Evolutionary conservation across 1,284 basidiomycete genomes (phyloP).

Genomic region (Wolfiporia cocos): DNA sequence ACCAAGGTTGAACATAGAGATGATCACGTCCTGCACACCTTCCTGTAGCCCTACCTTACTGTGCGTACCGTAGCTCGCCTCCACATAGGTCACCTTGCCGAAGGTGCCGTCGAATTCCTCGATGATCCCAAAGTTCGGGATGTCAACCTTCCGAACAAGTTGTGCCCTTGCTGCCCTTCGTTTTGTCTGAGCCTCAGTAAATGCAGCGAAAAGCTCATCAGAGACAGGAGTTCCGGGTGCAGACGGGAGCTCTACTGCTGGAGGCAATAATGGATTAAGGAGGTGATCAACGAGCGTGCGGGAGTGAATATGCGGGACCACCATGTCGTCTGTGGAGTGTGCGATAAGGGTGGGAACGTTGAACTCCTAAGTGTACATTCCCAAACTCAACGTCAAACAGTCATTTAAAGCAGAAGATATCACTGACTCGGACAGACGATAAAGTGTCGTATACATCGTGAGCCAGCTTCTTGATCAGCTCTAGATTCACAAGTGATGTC

Average conservation of each 20-base stretch:
- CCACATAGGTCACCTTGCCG: slow-evolving; percentile 51
- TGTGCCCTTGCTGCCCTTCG: slow-evolving; percentile 31
- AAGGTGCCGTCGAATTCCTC: slow-evolving; percentile 44
- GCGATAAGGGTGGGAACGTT: slow-evolving; percentile 68
- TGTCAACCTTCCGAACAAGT: slow-evolving; percentile 39
- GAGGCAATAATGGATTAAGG: slow-evolving; percentile 56
- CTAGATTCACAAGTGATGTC: slow-evolving; percentile 27
- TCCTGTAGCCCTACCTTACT: slow-evolving; percentile 62
- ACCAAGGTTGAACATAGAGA: slow-evolving; percentile 36
- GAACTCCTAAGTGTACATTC: slow-evolving; percentile 19
- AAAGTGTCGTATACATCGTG: slow-evolving; percentile 65
- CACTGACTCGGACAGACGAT: slow-evolving; percentile 47
- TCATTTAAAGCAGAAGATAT: not conserved
- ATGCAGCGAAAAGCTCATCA: slow-evolving; percentile 18
- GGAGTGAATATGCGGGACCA: slow-evolving; percentile 78
- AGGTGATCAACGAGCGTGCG: slow-evolving; percentile 67
- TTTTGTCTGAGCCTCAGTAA: slow-evolving; percentile 16
- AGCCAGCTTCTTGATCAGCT: slow-evolving; percentile 50
- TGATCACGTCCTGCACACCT: slow-evolving; percentile 67
- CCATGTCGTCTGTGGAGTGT: slow-evolving; percentile 78
- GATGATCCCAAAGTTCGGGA: slow-evolving; percentile 54
- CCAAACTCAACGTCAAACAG: not conserved
- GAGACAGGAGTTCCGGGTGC: slow-evolving; percentile 15
- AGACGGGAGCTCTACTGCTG: slow-evolving; percentile 33
- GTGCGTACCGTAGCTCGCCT: slow-evolving; percentile 60